Base-by-base conservation (phyloP, 2,329 filamentous ascomycete species). In the Exophiala spinifera region DNA sequence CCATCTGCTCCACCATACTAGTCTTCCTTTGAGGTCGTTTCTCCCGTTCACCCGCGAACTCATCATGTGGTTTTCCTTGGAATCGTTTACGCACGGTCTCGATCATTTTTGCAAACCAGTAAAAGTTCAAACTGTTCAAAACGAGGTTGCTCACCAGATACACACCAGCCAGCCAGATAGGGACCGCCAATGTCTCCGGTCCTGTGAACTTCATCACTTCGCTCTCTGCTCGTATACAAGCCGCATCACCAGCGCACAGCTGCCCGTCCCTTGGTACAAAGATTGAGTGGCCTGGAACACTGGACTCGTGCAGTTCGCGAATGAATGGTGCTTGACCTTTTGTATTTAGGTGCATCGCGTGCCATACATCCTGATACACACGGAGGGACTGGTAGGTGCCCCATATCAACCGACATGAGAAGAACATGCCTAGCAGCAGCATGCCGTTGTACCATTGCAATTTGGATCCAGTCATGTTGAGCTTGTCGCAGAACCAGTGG, bases 401-500 rank as follows among this genome's bases (percentile, higher is more conserved):
- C 83, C 83, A 86, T 59, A 83, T 64, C 19, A 86, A 73, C 50
- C 83, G 80, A 64, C 81, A 84, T 65, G 67, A 74, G 71, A 85
- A 84, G 71, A 86, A 86, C 46, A 77, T 78, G 37, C 66, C 63
- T 46, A 85, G 77, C 11, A 86, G 76, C 15, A 78, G 54, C 65
- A 83, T 80, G 63, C 83, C 83, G 65, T 86, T 86, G 66, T 84
- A 79, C 71, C 82, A 81, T 66, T 86, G 83, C 20, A 81, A 66
- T 46, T 73, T 76, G 46, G 77, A 79, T 49, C 83, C 83, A 3
- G 83, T 86, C 71, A 85, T 78, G 67, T 80, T 78, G 67, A 86
- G 73, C 70, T 86, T 86, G 67, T 86, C 83, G 65, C 82, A 81
- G 74, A 86, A 86, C 83, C 83, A 86, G 72, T 86, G 83, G 66